These are phyloP conservation scores for Rhododendron molle DNA, from an alignment of 148 eudicot genomes.

Conservation along the genomic window DNA sequence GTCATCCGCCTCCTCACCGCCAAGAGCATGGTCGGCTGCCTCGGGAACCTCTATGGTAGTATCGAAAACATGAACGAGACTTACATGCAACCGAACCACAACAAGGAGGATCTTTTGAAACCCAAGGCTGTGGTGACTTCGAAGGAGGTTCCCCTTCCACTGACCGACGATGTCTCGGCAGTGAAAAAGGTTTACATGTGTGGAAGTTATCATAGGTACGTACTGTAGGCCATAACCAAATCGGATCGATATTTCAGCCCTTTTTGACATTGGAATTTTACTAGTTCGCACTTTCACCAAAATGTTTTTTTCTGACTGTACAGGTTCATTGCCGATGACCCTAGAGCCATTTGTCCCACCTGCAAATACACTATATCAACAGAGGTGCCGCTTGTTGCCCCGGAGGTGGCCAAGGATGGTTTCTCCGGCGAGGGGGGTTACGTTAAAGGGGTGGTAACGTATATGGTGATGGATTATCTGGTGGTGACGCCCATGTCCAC, in stretches of 20 bases:
- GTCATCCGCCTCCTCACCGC: slow-evolving; percentile 8
- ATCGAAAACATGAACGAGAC: slow-evolving; percentile 12
- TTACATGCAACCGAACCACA: background rate
- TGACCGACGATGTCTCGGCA: background rate
- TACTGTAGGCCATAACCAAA: background rate
- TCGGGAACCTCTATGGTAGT: slow-evolving; percentile 10
- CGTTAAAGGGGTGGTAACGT: too few species aligned
- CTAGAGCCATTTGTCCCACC: background rate
- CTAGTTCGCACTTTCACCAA: background rate
- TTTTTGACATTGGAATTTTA: background rate
- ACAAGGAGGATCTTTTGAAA: slow-evolving; percentile 2
- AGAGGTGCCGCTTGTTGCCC: background rate
- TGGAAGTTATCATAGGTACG: background rate
- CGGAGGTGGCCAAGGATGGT: background rate
- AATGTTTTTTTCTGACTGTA: background rate
- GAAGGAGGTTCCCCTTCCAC: background rate
- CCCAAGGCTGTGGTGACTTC: background rate
- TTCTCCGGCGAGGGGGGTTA: too few species aligned
- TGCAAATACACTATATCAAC: background rate
- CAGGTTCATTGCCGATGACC: background rate
- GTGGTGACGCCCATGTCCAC: slow-evolving; percentile 16
- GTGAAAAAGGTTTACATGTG: background rate
- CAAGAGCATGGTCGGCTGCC: slow-evolving; percentile 19
- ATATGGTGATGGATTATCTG: too few species aligned
- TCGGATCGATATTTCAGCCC: background rate